Percentiles rank a stretch among this genome's conserved stretches.
These are phyloP conservation scores for Pogostemon cablin DNA, from an alignment of 257 asterid species.

Conservation along the genomic window DNA sequence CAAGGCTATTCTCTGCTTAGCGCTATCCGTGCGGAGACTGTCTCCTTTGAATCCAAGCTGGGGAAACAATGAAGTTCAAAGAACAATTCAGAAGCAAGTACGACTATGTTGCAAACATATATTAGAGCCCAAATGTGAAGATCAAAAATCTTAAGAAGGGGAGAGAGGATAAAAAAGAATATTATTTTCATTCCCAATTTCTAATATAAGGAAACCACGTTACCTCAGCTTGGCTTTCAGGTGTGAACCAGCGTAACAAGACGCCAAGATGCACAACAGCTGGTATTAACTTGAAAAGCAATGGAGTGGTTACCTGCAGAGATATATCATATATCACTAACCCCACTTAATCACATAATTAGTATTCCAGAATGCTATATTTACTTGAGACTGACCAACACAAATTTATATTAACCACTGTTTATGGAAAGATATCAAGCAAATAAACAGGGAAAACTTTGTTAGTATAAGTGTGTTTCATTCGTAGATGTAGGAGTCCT, in stretches of 20 bases:
- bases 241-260: constrained; percentile 87
- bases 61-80: constrained; percentile 18
- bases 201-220: neutral
- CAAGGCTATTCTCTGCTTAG: constrained; percentile 85
- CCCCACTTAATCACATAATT: neutral
- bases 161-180: neutral
- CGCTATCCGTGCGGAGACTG: constrained; percentile 75
- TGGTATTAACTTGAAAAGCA: constrained; percentile 95
- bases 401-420: too few species aligned
- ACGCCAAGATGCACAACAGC: constrained; percentile 94
- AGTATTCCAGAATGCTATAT: neutral
- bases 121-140: neutral
- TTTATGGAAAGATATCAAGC: too few species aligned
- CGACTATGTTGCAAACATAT: neutral
- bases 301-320: constrained; percentile 90
- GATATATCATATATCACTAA: neutral
- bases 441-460: too few species aligned
- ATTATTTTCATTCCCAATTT: too few species aligned
- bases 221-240: constrained; percentile 84
- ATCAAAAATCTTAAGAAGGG: neutral
- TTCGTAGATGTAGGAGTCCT: too few species aligned
- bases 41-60: constrained; percentile 86
- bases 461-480: too few species aligned
- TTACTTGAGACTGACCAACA: neutral
- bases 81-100: constrained; percentile 14